phyloP scores from a whole-genome alignment of 1,284 basidiomycete species.

The Leccinum subrobustum region DNA sequence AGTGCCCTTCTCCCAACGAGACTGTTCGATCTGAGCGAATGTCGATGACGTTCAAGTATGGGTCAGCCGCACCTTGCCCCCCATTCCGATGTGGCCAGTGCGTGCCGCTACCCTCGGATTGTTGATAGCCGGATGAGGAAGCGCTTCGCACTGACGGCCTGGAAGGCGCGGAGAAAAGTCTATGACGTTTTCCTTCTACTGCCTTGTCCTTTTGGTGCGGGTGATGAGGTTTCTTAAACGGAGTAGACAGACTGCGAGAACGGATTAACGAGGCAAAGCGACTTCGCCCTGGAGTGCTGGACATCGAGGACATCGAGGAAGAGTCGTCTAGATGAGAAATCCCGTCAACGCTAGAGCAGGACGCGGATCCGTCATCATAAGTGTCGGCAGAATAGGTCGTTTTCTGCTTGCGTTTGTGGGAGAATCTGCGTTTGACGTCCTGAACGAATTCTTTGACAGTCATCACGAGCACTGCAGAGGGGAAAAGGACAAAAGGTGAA shows the following conservation, averaged over 20 bases:
- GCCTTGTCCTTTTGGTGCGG: slow-evolving; percentile 11
- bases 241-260: slow-evolving; percentile 12
- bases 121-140: background rate
- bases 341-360: slow-evolving; percentile 17
- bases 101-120: background rate
- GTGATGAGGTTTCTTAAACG: slow-evolving; percentile 6
- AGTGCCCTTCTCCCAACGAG: background rate
- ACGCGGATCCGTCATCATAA: slow-evolving; percentile 13
- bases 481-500: background rate
- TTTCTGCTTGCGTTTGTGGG: slow-evolving; percentile 26
- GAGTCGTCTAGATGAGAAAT: slow-evolving; percentile 10
- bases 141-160: slow-evolving; percentile 1
- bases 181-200: slow-evolving; percentile 12
- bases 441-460: slow-evolving; percentile 32
- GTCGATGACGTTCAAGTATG: slow-evolving; percentile 25
- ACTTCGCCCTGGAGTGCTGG: slow-evolving; percentile 5
- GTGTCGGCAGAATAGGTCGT: slow-evolving; percentile 14
- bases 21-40: slow-evolving; percentile 9
- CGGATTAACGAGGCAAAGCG: slow-evolving; percentile 17
- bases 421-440: slow-evolving; percentile 34
- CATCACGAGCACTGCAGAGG: slow-evolving; percentile 16
- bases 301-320: slow-evolving; percentile 13
- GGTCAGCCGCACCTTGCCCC: background rate
- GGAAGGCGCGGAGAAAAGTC: slow-evolving; percentile 15
- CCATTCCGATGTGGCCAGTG: background rate